Conservation (phyloP, 176 grass and related monocot species). For the Oryza coarctata region DNA sequence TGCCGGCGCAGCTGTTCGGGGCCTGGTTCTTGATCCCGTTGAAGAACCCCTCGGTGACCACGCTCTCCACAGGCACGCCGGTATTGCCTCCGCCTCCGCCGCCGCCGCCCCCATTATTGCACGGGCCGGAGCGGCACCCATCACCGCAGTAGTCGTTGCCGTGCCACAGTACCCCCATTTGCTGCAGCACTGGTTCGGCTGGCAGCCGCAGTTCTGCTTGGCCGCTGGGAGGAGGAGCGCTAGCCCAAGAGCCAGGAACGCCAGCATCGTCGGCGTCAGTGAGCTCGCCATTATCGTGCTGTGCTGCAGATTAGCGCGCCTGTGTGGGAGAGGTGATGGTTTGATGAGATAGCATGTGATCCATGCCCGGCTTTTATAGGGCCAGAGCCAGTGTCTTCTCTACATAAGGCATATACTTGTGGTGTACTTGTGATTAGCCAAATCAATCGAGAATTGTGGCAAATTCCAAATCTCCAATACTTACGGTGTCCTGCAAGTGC, state of each 20-base stretch:
- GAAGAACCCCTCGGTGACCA: conserved; percentile 38
- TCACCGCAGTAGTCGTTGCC: conserved; percentile 26
- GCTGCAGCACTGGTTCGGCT: conserved; percentile 47
- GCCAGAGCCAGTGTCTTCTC: not conserved
- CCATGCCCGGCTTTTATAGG: not conserved
- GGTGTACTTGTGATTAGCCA: not conserved
- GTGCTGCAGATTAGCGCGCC: not conserved
- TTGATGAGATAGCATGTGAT: not conserved
- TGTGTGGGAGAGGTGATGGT: not conserved
- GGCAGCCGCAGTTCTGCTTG: conserved; percentile 47
- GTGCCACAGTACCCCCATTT: conserved; percentile 36
- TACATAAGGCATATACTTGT: not conserved
- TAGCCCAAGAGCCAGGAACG: conserved; percentile 17
- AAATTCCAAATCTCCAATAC: not conserved
- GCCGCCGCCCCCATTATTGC: not conserved
- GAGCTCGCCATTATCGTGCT: conserved; percentile 12
- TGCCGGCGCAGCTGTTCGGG: conserved; percentile 43
- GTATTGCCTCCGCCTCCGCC: no score
- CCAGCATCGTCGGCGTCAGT: not conserved
- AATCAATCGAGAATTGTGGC: not conserved
- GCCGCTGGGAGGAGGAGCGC: not conserved
- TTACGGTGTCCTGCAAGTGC: not conserved
- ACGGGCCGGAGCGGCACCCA: conserved; percentile 44
- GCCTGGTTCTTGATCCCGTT: conserved; percentile 54
- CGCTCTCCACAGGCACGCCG: not conserved